These are phyloP conservation scores for Lipomyces yamanashiensis DNA, from an alignment of 805 yeast genomes.

Conservation along the genomic window DNA sequence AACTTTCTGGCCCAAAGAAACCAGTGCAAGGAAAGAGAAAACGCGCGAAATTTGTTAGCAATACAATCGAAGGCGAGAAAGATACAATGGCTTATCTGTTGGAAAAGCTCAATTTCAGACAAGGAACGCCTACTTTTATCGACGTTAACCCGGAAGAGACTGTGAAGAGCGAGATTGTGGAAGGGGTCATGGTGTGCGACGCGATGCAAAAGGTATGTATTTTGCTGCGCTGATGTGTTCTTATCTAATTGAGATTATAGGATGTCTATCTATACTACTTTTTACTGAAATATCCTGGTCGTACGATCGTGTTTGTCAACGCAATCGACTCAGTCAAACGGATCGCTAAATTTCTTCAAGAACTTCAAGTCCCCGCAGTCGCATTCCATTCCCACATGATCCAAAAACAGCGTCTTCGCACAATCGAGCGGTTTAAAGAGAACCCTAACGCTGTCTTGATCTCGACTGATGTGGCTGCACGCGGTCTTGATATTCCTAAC, in stretches of 20 bases:
- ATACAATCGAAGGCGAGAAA: constrained; percentile 44
- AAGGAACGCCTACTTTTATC: constrained; percentile 66
- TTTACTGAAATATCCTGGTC: constrained; percentile 81
- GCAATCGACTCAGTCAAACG: constrained; percentile 94
- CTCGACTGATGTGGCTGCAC: constrained; percentile 97
- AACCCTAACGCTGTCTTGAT: constrained; percentile 61
- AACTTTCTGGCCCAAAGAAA: constrained; percentile 56
- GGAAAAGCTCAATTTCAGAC: constrained; percentile 71
- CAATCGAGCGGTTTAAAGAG: constrained; percentile 75
- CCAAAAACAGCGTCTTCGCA: constrained; percentile 87
- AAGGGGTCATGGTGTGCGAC: constrained; percentile 89
- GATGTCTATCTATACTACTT: constrained; percentile 90
- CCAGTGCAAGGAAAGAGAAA: constrained; percentile 37
- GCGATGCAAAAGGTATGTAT: constrained; percentile 69
- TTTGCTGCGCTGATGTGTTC: background rate
- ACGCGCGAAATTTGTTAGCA: constrained; percentile 28
- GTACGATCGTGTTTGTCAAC: constrained; percentile 89
- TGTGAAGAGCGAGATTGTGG: constrained; percentile 75
- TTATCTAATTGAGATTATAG: constrained; percentile 8
- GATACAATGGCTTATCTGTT: constrained; percentile 70
- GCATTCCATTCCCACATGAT: constrained; percentile 93
- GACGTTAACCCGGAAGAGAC: constrained; percentile 87
- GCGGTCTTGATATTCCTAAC: constrained; percentile 91
- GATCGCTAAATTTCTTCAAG: constrained; percentile 72
- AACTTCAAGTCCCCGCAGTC: constrained; percentile 66